Evolutionary conservation across 495 filamentous ascomycete species (phyloP), one percentile per base, ranked within the genome.

Genomic region (Aspergillus cristatus): DNA sequence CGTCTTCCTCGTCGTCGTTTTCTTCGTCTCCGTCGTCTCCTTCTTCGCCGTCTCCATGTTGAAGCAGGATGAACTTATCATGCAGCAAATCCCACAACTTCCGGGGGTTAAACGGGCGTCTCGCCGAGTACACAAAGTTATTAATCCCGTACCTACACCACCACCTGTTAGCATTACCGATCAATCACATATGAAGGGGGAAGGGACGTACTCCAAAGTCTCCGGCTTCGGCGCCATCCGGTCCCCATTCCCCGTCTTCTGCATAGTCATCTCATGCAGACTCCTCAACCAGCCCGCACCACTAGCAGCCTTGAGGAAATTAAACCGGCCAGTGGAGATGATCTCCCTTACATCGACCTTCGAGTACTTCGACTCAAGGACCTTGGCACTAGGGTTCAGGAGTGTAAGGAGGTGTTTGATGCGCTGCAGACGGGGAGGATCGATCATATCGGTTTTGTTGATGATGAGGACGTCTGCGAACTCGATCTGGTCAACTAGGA

Each of bases 401-500:
- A 69, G 40, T 17, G 52, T 57, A 16, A 78, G 41, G 6, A 73
- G 45, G 4, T 63, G 61, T 14, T 53, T 42, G 46, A 76, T 69
- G 18, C 58, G 58, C 7, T 58, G 37, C 5, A 56, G 47, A 7
- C 56, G 61, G 11, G 58, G 45, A 40, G 58, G 45, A 17, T 61
- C 52, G 6, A 70, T 58, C 1, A 58, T 65, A 34, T 69, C 65
- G 34, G 55, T 60, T 52, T 79, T 79, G 46, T 79, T 78, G 20
- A 78, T 42, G 18, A 79, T 57, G 10, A 79, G 55, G 2, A 79
- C 72, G 35, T 79, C 71, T 4, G 75, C 72, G 38, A 79, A 79
- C 47, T 79, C 75, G 31, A 79, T 74, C 42, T 79, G 75, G 38
- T 79, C 75, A 0, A 76, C 72, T 57, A 76, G 72, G 2, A 77